These are phyloP conservation scores for Vaccinium myrtillus DNA, from an alignment of 148 eudicot genomes.

Conservation along the genomic window DNA sequence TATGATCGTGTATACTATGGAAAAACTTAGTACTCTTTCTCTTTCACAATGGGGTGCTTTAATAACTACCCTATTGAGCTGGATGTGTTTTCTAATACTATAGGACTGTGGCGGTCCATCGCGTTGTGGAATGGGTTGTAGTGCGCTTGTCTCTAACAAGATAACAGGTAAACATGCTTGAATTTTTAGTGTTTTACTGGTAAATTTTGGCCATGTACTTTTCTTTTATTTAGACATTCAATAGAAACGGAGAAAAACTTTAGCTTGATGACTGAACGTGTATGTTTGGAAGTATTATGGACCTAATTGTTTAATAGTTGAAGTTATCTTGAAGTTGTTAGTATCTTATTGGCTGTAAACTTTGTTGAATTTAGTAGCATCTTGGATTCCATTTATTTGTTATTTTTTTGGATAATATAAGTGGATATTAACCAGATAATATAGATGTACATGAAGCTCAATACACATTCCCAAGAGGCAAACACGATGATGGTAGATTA, in stretches of 20 bases:
- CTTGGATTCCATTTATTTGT: not conserved
- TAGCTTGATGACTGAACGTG: not conserved
- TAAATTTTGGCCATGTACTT: not conserved
- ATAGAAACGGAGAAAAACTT: not conserved
- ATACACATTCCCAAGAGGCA: not conserved
- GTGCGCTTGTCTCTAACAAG: slow-evolving; percentile 69
- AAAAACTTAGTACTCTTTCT: not conserved
- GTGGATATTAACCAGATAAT: not conserved
- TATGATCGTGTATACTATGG: not conserved
- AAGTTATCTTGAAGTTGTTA: not conserved
- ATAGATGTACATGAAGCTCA: not conserved
- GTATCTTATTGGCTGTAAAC: not conserved
- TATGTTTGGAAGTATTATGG: not conserved
- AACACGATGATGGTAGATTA: not conserved
- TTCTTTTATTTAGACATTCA: not conserved
- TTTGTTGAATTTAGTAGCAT: not conserved
- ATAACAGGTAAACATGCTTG: slow-evolving; percentile 49
- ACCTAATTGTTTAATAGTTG: not conserved
- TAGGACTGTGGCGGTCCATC: slow-evolving; percentile 88
- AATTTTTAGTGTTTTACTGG: not conserved
- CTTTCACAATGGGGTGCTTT: not conserved
- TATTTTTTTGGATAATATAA: not conserved
- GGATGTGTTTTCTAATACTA: slow-evolving; percentile 20
- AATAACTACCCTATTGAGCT: slow-evolving; percentile 1
- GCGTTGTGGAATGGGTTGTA: slow-evolving; percentile 87